These are phyloP conservation scores for Eutrema yunnanense DNA, from an alignment of 345 rosid genomes.

Conservation along the genomic window DNA sequence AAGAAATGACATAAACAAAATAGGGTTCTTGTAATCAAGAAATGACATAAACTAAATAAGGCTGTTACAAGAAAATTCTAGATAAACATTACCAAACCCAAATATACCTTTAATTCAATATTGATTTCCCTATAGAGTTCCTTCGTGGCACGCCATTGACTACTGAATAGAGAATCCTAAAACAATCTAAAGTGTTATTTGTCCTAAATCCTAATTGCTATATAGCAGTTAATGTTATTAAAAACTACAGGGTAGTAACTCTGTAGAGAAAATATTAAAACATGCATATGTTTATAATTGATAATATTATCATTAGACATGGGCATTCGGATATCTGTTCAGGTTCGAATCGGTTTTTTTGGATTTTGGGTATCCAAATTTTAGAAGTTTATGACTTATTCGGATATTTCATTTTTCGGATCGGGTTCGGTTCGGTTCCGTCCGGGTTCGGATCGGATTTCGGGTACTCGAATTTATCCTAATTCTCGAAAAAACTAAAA, in stretches of 20 bases:
- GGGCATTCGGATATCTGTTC: too few species aligned
- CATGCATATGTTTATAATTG: neutral
- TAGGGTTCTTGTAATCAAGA: neutral
- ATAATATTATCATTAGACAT: too few species aligned
- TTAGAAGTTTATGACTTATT: too few species aligned
- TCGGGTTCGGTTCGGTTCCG: too few species aligned
- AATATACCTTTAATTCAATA: slow-evolving; percentile 1
- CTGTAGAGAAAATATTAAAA: neutral
- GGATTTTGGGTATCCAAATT: too few species aligned
- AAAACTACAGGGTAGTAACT: neutral
- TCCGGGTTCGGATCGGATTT: too few species aligned
- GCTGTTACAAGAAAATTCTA: slow-evolving; percentile 3
- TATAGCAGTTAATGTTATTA: neutral
- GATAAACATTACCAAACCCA: slow-evolving; percentile 19
- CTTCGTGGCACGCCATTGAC: slow-evolving; percentile 20
- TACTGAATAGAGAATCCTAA: slow-evolving; percentile 5
- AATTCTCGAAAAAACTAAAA: too few species aligned
- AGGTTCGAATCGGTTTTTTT: too few species aligned
- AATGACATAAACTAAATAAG: slow-evolving; percentile 1
- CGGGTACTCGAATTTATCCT: too few species aligned
- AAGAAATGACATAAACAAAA: neutral
- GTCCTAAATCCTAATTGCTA: slow-evolving; percentile 7
- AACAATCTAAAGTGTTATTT: neutral
- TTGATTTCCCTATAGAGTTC: neutral
- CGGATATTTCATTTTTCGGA: too few species aligned